Evolutionary conservation across 2,329 filamentous ascomycete species (phyloP).

Genomic region (Capronia americana): DNA sequence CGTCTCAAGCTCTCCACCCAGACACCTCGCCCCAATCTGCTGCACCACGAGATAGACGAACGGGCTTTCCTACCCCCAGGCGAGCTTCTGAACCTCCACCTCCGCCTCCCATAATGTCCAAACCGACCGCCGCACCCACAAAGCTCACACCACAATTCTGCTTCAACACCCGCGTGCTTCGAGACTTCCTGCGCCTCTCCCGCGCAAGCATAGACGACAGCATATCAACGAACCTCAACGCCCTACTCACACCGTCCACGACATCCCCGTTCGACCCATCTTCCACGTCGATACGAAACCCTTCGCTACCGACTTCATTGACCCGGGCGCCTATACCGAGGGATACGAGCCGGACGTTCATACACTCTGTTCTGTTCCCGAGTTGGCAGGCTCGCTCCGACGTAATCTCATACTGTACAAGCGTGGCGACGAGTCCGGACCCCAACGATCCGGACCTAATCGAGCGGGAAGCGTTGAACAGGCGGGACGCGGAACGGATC

Average conservation of each 20-base stretch:
- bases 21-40: background rate
- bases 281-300: constrained; percentile 65
- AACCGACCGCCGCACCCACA: constrained; percentile 39
- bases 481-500: constrained; percentile 72
- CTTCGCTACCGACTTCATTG: constrained; percentile 24
- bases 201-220: constrained; percentile 87
- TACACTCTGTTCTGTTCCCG: constrained; percentile 79
- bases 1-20: constrained; percentile 17
- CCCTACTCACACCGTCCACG: constrained; percentile 75
- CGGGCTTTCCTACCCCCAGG: background rate
- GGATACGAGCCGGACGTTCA: constrained; percentile 72
- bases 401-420: constrained; percentile 85
- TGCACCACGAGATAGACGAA: background rate
- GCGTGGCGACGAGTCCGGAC: constrained; percentile 85
- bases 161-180: constrained; percentile 39
- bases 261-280: constrained; percentile 74
- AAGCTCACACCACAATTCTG: constrained; percentile 76
- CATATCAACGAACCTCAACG: constrained; percentile 91
- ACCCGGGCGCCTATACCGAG: constrained; percentile 47
- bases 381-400: constrained; percentile 85
- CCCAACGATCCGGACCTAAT: constrained; percentile 82
- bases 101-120: constrained; percentile 46
- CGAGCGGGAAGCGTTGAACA: constrained; percentile 71
- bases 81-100: background rate
- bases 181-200: constrained; percentile 90